Evolutionary conservation across 352 stramenopile species (phyloP).

Genomic region (Globisporangium heterothallicum): DNA sequence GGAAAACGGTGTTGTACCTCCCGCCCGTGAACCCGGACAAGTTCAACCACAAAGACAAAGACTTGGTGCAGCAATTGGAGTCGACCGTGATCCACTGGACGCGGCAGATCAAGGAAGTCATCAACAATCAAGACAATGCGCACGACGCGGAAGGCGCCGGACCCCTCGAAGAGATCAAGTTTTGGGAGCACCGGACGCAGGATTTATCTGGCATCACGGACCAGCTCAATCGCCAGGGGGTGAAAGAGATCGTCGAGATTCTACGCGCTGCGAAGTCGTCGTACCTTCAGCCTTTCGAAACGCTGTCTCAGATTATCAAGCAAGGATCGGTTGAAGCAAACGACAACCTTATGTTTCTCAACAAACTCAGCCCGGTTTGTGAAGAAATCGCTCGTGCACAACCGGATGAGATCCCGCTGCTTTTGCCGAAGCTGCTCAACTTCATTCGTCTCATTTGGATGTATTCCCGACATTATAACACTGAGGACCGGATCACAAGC

Average conservation of each 20-base stretch:
- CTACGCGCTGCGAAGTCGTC: slow-evolving; percentile 87
- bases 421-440: slow-evolving; percentile 90
- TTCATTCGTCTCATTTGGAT: slow-evolving; percentile 94
- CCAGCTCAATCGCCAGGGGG: slow-evolving; percentile 87
- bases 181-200: slow-evolving; percentile 90
- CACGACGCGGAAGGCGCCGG: slow-evolving; percentile 88
- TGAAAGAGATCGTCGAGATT: slow-evolving; percentile 89
- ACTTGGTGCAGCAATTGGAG: slow-evolving; percentile 94
- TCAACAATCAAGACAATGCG: slow-evolving; percentile 93
- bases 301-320: slow-evolving; percentile 90
- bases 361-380: slow-evolving; percentile 89
- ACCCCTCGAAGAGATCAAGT: slow-evolving; percentile 94
- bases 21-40: slow-evolving; percentile 77
- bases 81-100: slow-evolving; percentile 97
- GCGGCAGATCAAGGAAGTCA: slow-evolving; percentile 95
- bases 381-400: slow-evolving; percentile 82
- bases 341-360: slow-evolving; percentile 93
- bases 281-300: slow-evolving; percentile 92
- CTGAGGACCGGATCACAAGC: slow-evolving; percentile 89
- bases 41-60: slow-evolving; percentile 90
- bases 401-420: slow-evolving; percentile 84
- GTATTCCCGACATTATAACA: slow-evolving; percentile 93
- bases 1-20: slow-evolving; percentile 93
- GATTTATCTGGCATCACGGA: slow-evolving; percentile 92
- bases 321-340: slow-evolving; percentile 89